Evolutionary conservation across 2,329 filamentous ascomycete species (phyloP).

Genomic region (Neurospora sp.): DNA sequence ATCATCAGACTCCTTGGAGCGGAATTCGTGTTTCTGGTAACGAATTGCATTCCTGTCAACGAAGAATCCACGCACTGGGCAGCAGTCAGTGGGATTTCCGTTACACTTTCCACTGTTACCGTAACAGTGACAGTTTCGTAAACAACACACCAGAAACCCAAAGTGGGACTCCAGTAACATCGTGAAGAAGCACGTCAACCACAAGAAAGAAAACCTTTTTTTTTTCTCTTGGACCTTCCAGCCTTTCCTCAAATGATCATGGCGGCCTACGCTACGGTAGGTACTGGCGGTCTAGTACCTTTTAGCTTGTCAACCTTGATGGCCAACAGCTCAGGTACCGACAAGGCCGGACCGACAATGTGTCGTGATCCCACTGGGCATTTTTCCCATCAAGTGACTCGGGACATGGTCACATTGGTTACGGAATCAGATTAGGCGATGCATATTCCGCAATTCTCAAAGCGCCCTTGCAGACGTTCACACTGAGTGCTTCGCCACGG

Average conservation of each 20-base stretch:
- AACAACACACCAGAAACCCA: background rate
- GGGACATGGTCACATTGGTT: background rate
- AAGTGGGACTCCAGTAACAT: background rate
- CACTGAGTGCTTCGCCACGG: background rate
- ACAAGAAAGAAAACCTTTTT: background rate
- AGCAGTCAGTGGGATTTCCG: background rate
- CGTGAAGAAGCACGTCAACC: background rate
- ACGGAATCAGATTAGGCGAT: background rate
- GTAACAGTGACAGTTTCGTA: background rate
- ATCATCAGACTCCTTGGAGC: conserved; percentile 2
- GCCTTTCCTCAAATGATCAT: background rate
- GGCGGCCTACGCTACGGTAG: background rate
- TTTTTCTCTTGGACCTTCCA: background rate
- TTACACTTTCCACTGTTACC: background rate
- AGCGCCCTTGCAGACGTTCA: background rate
- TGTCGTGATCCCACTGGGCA: background rate
- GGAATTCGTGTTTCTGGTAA: background rate
- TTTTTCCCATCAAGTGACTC: background rate
- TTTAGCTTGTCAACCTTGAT: background rate
- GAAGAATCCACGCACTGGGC: background rate
- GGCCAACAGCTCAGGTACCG: background rate
- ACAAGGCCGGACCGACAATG: background rate
- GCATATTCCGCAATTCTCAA: background rate
- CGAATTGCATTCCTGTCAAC: background rate
- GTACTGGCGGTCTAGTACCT: background rate